Percentiles rank a stretch among this genome's conserved stretches.
Evolutionary conservation across 78 protist species (phyloP).

Genomic region (Dictyostelium capitatum): DNA sequence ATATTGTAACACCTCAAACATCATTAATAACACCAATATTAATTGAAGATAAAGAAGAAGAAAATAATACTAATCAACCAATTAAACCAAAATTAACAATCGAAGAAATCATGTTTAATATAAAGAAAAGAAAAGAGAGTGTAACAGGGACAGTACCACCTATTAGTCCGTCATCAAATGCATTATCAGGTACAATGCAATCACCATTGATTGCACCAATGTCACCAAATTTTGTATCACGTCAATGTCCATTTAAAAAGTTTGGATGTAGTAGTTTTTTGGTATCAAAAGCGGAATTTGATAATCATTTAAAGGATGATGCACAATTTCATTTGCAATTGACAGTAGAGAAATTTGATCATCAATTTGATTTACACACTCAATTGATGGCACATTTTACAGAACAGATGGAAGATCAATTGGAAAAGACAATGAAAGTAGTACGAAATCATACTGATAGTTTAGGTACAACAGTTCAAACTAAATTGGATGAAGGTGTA

Average conservation of each 20-base stretch:
- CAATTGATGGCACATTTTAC: conserved; percentile 80
- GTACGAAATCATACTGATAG: conserved; percentile 63
- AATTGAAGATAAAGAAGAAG: neutral
- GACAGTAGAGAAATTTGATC: conserved; percentile 74
- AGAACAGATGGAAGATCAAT: conserved; percentile 71
- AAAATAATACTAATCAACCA: neutral
- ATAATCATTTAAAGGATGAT: conserved; percentile 50
- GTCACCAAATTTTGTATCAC: conserved; percentile 37
- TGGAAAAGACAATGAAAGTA: conserved; percentile 68
- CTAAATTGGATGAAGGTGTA: conserved; percentile 56
- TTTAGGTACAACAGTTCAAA: conserved; percentile 12
- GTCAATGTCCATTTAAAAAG: conserved; percentile 63
- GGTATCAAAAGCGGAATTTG: conserved; percentile 41
- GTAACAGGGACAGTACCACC: neutral
- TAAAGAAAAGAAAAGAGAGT: conserved; percentile 24
- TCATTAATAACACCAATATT: neutral
- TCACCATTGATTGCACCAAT: conserved; percentile 27
- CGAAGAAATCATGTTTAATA: conserved; percentile 42
- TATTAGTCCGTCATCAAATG: neutral
- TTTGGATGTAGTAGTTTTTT: conserved; percentile 51
- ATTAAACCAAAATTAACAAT: conserved; percentile 9
- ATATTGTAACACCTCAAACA: neutral
- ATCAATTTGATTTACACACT: conserved; percentile 76
- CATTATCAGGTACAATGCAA: neutral
- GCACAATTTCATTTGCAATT: conserved; percentile 53